Evolutionary conservation across 108 stramenopile species (phyloP), one percentile per base, ranked within the genome.

Genomic region (Pseudonitzschia multiseries): DNA sequence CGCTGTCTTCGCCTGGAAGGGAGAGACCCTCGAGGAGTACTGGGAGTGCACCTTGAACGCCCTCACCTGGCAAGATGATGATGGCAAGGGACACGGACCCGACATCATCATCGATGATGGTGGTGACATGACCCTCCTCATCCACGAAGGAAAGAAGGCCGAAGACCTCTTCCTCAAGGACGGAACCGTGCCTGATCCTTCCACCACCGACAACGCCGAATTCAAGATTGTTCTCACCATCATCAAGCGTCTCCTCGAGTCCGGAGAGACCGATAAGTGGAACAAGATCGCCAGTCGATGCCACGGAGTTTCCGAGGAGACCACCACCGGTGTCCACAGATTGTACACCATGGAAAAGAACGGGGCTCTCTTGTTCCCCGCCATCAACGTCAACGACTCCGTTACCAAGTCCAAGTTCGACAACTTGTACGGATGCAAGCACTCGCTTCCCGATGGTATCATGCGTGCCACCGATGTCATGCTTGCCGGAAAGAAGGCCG

Each of bases 351-450:
- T 99, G 99, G 97, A 97, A 89, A 97, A 98, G 93, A 84, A 81
- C 71, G 93, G 94, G 74, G 83, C 87, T 65, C 97, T 99, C 29
- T 94, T 99, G 74, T 98, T 99, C 94, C 96, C 99, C 40, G 97
- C 97, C 80, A 98, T 99, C 94, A 99, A 99, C 81, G 99, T 99
- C 74, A 99, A 99, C 89, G 99, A 99, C 89, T 96, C 94, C 40
- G 99, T 99, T 69, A 99, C 99, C 90, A 99, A 99, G 94, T 98
- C 97, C 86, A 99, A 99, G 84, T 99, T 99, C 86, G 99, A 99
- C 91, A 99, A 99, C 95, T 85, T 99, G 57, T 99, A 99, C 85
- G 99, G 99, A 75, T 99, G 99, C 97, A 98, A 99, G 95, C 99
- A 99, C 94, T 99, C 98, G 17, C 96, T 99, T 63, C 98, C 98